phyloP scores from a whole-genome alignment of 495 filamentous ascomycete species.

The Massariosphaeria phaeospora region DNA sequence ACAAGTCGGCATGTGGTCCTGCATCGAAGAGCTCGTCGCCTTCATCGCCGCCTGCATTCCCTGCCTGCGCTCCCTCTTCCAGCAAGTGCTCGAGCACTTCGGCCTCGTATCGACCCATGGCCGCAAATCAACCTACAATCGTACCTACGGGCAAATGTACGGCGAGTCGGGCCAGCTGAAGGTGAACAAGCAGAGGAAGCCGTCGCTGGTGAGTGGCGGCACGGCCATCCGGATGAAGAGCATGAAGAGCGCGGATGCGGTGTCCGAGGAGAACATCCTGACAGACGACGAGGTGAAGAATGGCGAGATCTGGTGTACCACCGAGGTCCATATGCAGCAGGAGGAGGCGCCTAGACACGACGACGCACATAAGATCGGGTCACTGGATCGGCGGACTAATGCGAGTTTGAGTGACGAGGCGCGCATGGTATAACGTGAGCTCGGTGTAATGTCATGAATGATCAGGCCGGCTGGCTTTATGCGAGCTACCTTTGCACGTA shows the following conservation, averaged over 20 bases:
- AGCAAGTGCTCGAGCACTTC: constrained; percentile 7
- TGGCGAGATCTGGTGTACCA: constrained; percentile 21
- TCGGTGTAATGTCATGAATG: too few relatives aligned
- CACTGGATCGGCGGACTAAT: too few relatives aligned
- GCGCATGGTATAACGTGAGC: too few relatives aligned
- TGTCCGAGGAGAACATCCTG: constrained; percentile 16
- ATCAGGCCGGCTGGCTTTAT: too few relatives aligned
- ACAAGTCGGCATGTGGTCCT: constrained; percentile 14
- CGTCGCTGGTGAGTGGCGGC: not conserved
- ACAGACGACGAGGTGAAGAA: not conserved
- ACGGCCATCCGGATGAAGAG: constrained; percentile 9
- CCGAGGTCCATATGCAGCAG: constrained; percentile 7
- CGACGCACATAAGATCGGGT: too few relatives aligned
- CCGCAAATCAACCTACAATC: not conserved
- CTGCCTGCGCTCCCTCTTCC: constrained; percentile 15
- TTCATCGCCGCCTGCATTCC: constrained; percentile 14
- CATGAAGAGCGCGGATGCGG: constrained; percentile 3
- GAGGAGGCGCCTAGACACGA: too few relatives aligned
- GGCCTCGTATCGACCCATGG: not conserved
- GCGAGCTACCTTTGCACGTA: too few relatives aligned
- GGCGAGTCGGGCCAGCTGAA: not conserved
- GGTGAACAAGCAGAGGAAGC: not conserved
- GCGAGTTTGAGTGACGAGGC: too few relatives aligned
- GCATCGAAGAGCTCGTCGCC: constrained; percentile 11
- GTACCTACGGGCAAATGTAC: constrained; percentile 14